Conservation (phyloP, 1,284 basidiomycete genomes). For the Puccinia triticina region DNA sequence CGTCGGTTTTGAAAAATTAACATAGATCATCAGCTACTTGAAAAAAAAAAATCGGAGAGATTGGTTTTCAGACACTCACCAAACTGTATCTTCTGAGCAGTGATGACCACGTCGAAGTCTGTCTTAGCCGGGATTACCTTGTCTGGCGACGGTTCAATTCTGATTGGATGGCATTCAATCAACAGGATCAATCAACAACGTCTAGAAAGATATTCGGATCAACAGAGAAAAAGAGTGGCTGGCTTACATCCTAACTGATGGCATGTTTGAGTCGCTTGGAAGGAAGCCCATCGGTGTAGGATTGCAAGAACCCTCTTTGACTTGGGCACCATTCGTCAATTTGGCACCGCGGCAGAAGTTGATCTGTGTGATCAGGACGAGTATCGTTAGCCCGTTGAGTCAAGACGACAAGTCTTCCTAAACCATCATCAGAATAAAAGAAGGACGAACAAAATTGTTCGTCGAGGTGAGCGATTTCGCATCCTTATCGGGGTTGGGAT, state of each 20-base stretch:
- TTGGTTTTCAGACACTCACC: neutral
- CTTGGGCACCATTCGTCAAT: slow-evolving; percentile 40
- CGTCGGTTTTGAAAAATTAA: neutral
- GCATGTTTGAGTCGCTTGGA: slow-evolving; percentile 38
- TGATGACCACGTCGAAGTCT: slow-evolving; percentile 8
- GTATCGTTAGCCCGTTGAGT: neutral
- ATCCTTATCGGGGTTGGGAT: slow-evolving; percentile 33
- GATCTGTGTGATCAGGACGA: slow-evolving; percentile 9
- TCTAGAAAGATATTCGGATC: neutral
- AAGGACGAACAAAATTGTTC: slow-evolving; percentile 43
- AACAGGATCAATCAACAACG: neutral
- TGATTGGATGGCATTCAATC: neutral
- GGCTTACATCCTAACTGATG: slow-evolving; percentile 46
- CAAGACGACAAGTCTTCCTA: neutral
- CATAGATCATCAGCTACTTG: neutral
- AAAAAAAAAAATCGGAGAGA: neutral
- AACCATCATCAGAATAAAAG: neutral
- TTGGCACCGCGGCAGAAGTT: slow-evolving; percentile 34
- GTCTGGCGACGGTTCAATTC: neutral
- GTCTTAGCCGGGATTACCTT: neutral
- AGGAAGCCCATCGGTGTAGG: slow-evolving; percentile 47
- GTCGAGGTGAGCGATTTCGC: slow-evolving; percentile 27
- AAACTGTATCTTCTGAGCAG: slow-evolving; percentile 14
- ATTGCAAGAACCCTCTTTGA: slow-evolving; percentile 41
- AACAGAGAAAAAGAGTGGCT: neutral